phyloP scores from a whole-genome alignment of 805 yeast genomes.

The Candida tammaniensis region DNA sequence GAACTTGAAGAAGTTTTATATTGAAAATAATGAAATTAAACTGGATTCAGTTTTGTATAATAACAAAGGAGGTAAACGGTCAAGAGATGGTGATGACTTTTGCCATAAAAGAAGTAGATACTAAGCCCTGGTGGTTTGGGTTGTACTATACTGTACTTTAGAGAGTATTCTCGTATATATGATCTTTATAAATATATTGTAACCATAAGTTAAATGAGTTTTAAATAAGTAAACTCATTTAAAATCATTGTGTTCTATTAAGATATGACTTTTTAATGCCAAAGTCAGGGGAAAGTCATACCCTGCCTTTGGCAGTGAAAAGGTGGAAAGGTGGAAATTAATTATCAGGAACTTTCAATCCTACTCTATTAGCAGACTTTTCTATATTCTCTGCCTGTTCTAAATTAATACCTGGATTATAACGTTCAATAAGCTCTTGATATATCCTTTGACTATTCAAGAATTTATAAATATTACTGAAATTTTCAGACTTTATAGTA shows the following conservation, averaged over 20 bases:
- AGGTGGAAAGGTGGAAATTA: too few relatives aligned
- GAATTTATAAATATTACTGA: slow-evolving; percentile 60
- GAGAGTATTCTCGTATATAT: background rate
- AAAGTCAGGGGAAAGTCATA: too few relatives aligned
- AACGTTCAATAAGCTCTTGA: slow-evolving; percentile 75
- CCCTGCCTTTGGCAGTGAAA: too few relatives aligned
- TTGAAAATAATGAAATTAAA: slow-evolving; percentile 32
- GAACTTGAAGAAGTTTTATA: slow-evolving; percentile 34
- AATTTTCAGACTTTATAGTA: slow-evolving; percentile 21
- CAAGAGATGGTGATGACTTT: slow-evolving; percentile 19
- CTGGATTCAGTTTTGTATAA: slow-evolving; percentile 16
- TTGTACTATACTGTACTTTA: background rate
- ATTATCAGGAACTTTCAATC: slow-evolving; percentile 48
- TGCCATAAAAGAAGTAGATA: background rate
- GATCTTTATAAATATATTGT: background rate
- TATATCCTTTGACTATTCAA: slow-evolving; percentile 73
- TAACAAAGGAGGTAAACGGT: slow-evolving; percentile 20
- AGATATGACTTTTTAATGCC: too few relatives aligned
- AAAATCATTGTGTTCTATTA: too few relatives aligned
- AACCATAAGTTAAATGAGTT: too few relatives aligned
- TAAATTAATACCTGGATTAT: slow-evolving; percentile 80
- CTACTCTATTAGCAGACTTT: slow-evolving; percentile 85
- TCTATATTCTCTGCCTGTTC: slow-evolving; percentile 75
- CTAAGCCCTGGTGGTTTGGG: background rate
- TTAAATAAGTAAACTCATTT: too few relatives aligned